Percentiles rank a stretch among this genome's conserved stretches.
Conservation (phyloP, 345 rosid species). For the Bruguiera parviflora region DNA sequence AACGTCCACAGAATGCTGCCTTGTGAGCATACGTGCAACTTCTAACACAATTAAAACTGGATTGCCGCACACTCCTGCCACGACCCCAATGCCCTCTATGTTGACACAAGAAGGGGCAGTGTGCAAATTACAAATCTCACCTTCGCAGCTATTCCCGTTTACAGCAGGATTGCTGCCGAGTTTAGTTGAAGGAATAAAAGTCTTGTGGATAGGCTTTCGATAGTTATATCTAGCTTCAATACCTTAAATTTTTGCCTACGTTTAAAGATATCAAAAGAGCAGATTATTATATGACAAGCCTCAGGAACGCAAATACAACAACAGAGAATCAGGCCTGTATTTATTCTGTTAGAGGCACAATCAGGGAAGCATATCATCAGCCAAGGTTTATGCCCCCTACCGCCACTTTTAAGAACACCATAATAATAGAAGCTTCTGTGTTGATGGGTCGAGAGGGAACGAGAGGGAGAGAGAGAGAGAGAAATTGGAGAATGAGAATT, state of each 20-base stretch:
- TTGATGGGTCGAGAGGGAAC: no score
- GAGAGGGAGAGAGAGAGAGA: no score
- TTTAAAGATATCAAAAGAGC: no score
- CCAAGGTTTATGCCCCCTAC: no score
- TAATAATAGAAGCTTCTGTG: no score
- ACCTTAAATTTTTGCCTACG: conserved; percentile 28
- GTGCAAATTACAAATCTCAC: conserved; percentile 29
- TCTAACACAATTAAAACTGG: no score
- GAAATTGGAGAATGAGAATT: no score
- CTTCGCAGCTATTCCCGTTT: conserved; percentile 44
- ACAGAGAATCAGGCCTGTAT: background rate
- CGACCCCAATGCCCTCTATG: background rate
- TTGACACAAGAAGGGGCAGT: background rate
- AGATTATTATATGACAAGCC: background rate
- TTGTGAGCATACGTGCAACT: no score
- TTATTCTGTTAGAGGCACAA: background rate
- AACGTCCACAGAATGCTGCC: no score
- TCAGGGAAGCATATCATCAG: no score
- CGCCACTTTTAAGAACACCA: no score
- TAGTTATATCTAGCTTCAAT: conserved; percentile 66
- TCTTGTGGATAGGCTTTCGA: conserved; percentile 56
- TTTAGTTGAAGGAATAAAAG: conserved; percentile 44
- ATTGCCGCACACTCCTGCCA: background rate
- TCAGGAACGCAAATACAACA: background rate
- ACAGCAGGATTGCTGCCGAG: conserved; percentile 46